Evolutionary conservation across 2,329 filamentous ascomycete species (phyloP), one percentile per base, ranked within the genome.

Genomic region (Colletotrichum incanum): DNA sequence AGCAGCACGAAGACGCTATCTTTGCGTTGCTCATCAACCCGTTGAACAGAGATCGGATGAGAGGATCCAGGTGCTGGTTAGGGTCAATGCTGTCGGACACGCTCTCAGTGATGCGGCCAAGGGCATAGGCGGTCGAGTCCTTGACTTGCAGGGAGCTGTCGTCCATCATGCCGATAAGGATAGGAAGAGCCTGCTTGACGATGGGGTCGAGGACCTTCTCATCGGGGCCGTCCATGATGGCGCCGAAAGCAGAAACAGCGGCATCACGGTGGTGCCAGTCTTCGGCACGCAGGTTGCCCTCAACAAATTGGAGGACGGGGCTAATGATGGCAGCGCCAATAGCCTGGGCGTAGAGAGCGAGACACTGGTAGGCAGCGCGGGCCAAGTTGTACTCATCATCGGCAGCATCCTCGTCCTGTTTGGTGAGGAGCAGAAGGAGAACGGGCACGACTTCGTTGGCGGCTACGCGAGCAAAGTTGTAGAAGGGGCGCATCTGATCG

Each of bases 331-430:
- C 91, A 56, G 91, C 91, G 67, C 93, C 93, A 34, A 98, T 95
- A 74, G 95, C 94, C 86, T 98, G 95, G 54, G 96, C 92, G 84
- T 98, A 99, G 68, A 99, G 92, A 84, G 97, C 94, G 77, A 99
- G 86, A 83, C 95, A 98, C 85, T 99, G 96, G 84, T 99, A 99
- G 55, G 96, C 93, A 60, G 96, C 96, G 76, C 96, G 93, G 62
- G 96, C 94, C 75, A 97, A 89, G 85, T 99, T 98, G 88, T 99
- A 99, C 84, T 99, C 96, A 79, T 98, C 96, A 79, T 99, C 96
- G 58, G 92, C 88, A 55, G 96, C 96, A 83, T 99, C 96, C 85
- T 99, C 96, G 77, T 99, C 96, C 84, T 99, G 96, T 87, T 97
- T 97, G 74, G 96, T 96, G 78, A 99, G 91, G 55, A 98, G 91